A percentile compares a stretch with the other conserved stretches of the same genome.
phyloP scores from a whole-genome alignment of 768 basidiomycete genomes.

The Podaxis sp. region DNA sequence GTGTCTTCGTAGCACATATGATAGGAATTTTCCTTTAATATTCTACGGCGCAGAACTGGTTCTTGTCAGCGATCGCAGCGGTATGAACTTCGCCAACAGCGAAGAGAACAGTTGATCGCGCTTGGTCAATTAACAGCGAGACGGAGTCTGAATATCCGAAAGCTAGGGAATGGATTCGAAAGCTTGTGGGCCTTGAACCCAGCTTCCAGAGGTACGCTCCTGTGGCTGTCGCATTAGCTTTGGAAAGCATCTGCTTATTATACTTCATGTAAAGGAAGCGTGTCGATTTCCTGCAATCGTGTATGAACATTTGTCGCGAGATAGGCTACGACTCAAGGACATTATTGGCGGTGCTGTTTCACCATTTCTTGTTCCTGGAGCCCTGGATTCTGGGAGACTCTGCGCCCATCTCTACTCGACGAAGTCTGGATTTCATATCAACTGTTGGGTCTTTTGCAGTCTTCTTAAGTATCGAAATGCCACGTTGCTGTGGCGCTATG shows the following conservation, averaged over 20 bases:
- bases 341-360: neutral
- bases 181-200: constrained; percentile 10
- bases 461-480: constrained; percentile 8
- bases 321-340: neutral
- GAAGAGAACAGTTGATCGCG: neutral
- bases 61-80: neutral
- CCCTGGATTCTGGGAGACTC: neutral
- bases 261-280: neutral
- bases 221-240: constrained; percentile 11
- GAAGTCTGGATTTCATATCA: neutral
- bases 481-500: constrained; percentile 10
- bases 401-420: neutral
- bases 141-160: neutral
- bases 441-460: neutral
- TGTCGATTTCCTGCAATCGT: neutral
- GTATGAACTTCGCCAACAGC: neutral
- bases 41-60: neutral
- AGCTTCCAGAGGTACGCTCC: constrained; percentile 11
- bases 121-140: neutral
- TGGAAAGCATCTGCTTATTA: constrained; percentile 6
- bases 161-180: constrained; percentile 1
- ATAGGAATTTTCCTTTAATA: constrained; percentile 1
- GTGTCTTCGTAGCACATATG: neutral
- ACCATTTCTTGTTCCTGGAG: neutral
- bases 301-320: neutral